phyloP scores from a whole-genome alignment of 148 eudicot species.

The Selenicereus undatus region DNA sequence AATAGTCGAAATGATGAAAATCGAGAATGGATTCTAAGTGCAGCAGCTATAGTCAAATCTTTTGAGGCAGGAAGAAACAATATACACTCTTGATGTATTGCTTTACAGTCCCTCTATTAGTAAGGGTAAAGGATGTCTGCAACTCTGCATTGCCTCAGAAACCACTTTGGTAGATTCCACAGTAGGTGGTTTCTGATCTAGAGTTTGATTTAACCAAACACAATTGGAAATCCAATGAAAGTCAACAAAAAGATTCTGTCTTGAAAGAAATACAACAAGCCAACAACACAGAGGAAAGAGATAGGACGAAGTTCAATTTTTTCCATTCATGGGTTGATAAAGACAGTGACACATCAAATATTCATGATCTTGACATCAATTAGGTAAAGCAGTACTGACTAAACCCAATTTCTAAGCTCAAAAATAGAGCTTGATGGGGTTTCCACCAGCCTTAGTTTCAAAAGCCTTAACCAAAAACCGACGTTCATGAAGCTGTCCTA shows the following conservation, averaged over 20 bases:
- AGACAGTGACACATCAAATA: background rate
- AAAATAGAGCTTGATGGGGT: background rate
- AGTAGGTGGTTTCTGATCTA: background rate
- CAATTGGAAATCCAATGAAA: background rate
- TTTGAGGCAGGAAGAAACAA: background rate
- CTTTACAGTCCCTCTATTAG: background rate
- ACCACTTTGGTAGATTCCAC: background rate
- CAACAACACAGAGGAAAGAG: background rate
- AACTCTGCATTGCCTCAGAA: background rate
- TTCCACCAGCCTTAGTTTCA: background rate
- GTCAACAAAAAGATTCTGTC: background rate
- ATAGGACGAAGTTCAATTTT: no score
- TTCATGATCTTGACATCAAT: background rate
- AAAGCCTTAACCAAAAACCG: background rate
- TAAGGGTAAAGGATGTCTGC: background rate
- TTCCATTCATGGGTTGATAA: background rate
- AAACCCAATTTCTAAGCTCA: background rate
- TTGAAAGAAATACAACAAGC: background rate
- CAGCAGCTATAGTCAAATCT: background rate
- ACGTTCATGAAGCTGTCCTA: background rate
- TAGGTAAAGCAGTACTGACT: background rate
- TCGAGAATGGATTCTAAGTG: background rate
- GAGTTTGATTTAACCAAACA: background rate
- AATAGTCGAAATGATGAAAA: background rate
- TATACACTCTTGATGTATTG: background rate